Evolutionary conservation across 176 grass and related monocot species (phyloP).

Genomic region (Aegilops tauschii): DNA sequence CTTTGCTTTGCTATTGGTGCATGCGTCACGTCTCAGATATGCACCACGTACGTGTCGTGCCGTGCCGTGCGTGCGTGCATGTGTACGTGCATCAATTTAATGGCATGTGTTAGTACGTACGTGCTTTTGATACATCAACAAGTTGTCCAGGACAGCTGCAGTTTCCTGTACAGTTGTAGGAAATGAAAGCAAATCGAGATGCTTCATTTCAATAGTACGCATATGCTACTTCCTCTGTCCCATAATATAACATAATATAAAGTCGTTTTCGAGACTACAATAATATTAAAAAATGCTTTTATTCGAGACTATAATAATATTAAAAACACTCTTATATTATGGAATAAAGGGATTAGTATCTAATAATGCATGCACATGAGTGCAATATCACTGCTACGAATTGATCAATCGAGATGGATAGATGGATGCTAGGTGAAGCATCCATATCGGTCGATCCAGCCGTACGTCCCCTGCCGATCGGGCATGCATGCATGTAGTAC

Average conservation of each 20-base stretch:
- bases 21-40: slow-evolving; percentile 14
- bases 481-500: not conserved
- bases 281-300: too few relatives aligned
- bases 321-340: too few relatives aligned
- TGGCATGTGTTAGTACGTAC: not conserved
- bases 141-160: not conserved
- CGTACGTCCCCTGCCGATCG: not conserved
- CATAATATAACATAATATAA: too few relatives aligned
- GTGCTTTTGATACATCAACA: not conserved
- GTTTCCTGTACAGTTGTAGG: not conserved
- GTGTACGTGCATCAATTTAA: not conserved
- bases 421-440: not conserved
- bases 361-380: not conserved
- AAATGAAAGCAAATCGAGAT: not conserved
- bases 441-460: not conserved
- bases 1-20: not conserved
- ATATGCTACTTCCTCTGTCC: too few relatives aligned
- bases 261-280: too few relatives aligned
- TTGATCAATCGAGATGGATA: not conserved
- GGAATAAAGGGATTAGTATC: too few relatives aligned
- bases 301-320: too few relatives aligned
- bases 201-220: not conserved
- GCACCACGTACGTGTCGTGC: not conserved
- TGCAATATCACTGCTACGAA: not conserved
- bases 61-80: not conserved